Evolutionary conservation across 495 filamentous ascomycete species (phyloP).

Genomic region (Penicillium longicatenatum): DNA sequence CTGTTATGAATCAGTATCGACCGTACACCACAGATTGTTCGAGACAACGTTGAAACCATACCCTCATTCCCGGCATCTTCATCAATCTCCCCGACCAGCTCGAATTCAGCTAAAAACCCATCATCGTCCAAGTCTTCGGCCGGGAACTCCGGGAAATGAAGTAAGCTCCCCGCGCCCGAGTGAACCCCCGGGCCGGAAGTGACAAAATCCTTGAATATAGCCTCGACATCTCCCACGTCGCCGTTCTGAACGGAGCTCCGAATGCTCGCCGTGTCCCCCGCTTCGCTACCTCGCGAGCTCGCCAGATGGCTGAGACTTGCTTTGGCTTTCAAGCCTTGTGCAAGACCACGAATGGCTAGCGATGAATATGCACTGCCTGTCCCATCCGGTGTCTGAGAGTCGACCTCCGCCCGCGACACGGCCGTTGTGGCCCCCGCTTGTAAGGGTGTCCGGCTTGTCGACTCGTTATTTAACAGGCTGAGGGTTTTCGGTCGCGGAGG

Average conservation of each 20-base stretch:
- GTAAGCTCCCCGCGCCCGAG: conserved; percentile 32
- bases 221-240: conserved; percentile 76
- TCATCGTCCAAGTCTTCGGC: conserved; percentile 58
- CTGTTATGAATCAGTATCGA: conserved; percentile 34
- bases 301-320: conserved; percentile 50
- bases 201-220: conserved; percentile 72
- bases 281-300: conserved; percentile 58
- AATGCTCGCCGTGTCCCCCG: conserved; percentile 81
- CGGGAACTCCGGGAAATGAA: conserved; percentile 54
- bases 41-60: conserved; percentile 26
- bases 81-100: conserved; percentile 67
- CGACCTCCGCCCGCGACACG: conserved; percentile 74
- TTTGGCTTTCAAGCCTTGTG: conserved; percentile 37
- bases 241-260: conserved; percentile 78
- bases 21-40: background rate
- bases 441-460: conserved; percentile 46
- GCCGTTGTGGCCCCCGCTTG: conserved; percentile 82
- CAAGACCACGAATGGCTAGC: conserved; percentile 37
- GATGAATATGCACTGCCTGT: conserved; percentile 62
- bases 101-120: conserved; percentile 72
- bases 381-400: conserved; percentile 70
- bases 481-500: conserved; percentile 65
- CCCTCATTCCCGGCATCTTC: conserved; percentile 67
- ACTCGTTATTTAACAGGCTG: conserved; percentile 43
- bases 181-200: conserved; percentile 23